A percentile compares a stretch with the other conserved stretches of the same genome.
Conservation (phyloP, 2,329 filamentous ascomycete species). For the Colletotrichum viniferum region DNA sequence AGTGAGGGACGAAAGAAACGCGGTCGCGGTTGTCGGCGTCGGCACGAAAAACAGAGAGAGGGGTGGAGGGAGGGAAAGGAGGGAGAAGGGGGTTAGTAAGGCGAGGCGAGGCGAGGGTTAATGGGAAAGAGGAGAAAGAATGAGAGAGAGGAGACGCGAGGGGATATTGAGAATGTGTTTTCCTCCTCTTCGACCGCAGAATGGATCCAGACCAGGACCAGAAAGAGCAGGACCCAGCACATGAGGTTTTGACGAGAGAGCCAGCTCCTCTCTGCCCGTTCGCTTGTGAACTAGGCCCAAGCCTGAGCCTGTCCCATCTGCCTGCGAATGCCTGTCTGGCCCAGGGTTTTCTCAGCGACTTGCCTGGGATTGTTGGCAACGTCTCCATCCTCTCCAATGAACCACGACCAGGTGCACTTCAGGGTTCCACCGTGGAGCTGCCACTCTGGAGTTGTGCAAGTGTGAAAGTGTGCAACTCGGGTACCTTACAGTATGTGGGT, state of each 20-base stretch:
- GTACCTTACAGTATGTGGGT: slow-evolving; percentile 12
- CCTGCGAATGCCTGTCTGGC: slow-evolving; percentile 1
- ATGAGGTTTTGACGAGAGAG: background rate
- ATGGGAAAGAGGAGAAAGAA: background rate
- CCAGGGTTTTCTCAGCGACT: background rate
- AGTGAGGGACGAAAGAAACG: slow-evolving; percentile 3
- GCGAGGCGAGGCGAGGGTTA: background rate
- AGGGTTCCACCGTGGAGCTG: slow-evolving; percentile 8
- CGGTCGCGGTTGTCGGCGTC: slow-evolving; percentile 14
- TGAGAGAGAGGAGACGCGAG: background rate
- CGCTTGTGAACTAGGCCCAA: background rate
- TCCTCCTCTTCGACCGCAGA: background rate
- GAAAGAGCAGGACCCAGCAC: background rate
- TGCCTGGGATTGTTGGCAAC: background rate
- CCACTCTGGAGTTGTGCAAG: background rate
- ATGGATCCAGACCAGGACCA: background rate
- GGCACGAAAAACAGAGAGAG: slow-evolving; percentile 6
- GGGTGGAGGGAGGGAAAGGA: slow-evolving; percentile 4
- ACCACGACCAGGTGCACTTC: background rate
- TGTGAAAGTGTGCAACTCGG: slow-evolving; percentile 4
- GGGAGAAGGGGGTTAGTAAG: slow-evolving; percentile 7
- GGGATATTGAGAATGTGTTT: background rate
- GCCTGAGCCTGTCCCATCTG: background rate
- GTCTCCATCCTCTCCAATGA: background rate
- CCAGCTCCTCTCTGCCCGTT: background rate